Conservation (phyloP, 805 yeast genomes). For the Candida endomychidarum region DNA sequence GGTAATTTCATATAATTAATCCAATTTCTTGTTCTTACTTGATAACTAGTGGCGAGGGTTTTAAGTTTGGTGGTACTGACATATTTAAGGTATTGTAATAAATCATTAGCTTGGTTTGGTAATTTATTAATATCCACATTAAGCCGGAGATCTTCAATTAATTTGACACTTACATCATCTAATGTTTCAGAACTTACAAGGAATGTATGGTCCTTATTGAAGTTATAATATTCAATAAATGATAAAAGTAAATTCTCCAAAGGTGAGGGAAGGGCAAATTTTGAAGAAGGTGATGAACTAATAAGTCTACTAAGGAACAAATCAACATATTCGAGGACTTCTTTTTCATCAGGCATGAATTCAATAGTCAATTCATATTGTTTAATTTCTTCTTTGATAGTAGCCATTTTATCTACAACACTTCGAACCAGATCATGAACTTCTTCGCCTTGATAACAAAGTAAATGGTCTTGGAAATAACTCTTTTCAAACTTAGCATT, state of each 20-base stretch:
- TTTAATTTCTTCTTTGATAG: constrained; percentile 14
- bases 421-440: constrained; percentile 15
- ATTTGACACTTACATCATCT: constrained; percentile 25
- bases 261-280: constrained; percentile 67
- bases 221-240: constrained; percentile 37
- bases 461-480: constrained; percentile 24
- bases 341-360: constrained; percentile 27
- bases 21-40: constrained; percentile 48
- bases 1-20: constrained; percentile 35
- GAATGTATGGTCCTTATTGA: constrained; percentile 19
- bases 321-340: constrained; percentile 34
- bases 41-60: constrained; percentile 52
- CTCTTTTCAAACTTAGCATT: constrained; percentile 72
- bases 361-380: constrained; percentile 19
- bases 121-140: constrained; percentile 27
- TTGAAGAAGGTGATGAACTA: constrained; percentile 84
- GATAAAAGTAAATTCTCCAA: constrained; percentile 54
- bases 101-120: constrained; percentile 38
- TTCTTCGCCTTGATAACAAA: constrained; percentile 16
- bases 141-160: constrained; percentile 27
- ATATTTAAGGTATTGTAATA: constrained; percentile 36
- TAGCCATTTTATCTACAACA: constrained; percentile 13
- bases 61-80: constrained; percentile 36
- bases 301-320: constrained; percentile 52
- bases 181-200: constrained; percentile 24